Conservation (phyloP, 2,329 filamentous ascomycete genomes). For the Pseudogymnoascus sp. region DNA sequence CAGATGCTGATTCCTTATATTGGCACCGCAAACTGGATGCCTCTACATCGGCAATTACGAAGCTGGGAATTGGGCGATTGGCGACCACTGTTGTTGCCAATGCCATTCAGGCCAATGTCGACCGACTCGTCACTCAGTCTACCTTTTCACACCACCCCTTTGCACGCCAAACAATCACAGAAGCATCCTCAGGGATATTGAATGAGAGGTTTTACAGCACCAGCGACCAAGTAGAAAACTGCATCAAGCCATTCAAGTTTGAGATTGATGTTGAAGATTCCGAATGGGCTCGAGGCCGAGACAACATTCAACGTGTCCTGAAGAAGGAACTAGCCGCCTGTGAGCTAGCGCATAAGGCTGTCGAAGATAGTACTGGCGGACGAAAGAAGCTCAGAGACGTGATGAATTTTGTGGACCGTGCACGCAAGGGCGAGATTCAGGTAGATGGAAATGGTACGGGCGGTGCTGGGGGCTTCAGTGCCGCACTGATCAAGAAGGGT, state of each 20-base stretch:
- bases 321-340: conserved; percentile 82
- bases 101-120: conserved; percentile 77
- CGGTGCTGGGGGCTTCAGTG: conserved; percentile 89
- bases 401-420: conserved; percentile 82
- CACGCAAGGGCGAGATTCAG: conserved; percentile 74
- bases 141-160: conserved; percentile 88
- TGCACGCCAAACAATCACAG: conserved; percentile 83
- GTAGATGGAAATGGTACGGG: conserved; percentile 76
- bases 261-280: conserved; percentile 89
- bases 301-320: conserved; percentile 72
- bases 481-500: conserved; percentile 78
- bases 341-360: conserved; percentile 64
- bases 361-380: conserved; percentile 74
- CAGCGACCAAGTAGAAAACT: conserved; percentile 96
- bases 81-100: conserved; percentile 87
- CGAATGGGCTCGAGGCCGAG: conserved; percentile 80
- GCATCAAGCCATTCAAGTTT: conserved; percentile 98
- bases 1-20: conserved; percentile 75
- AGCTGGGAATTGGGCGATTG: conserved; percentile 84
- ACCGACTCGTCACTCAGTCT: conserved; percentile 68
- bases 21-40: conserved; percentile 95
- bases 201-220: conserved; percentile 96
- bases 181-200: conserved; percentile 81
- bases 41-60: conserved; percentile 81
- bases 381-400: conserved; percentile 83